Base-by-base conservation (phyloP, 257 asterid species). In the Asclepias syriaca region DNA sequence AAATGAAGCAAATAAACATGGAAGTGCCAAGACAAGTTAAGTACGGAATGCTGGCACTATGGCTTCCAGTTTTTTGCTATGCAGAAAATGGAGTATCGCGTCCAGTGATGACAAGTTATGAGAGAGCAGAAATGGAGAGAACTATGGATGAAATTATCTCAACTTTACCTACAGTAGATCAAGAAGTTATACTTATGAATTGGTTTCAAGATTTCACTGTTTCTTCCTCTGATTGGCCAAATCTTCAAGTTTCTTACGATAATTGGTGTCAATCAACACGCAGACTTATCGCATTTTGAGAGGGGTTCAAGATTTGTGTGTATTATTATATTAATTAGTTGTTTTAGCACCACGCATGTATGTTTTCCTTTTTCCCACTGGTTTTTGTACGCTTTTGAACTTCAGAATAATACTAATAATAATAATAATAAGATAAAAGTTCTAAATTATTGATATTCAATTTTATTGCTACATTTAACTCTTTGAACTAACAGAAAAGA, bases 151-250 rank as follows among this genome's bases (percentile, higher is more conserved):
- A 72, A 14, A 1, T 80, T 14, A 72, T 80, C 56, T 37, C 71
- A 10, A 68, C 78, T 21, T 50, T 80, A 9, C 80, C 84, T 14
- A 6, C 67, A 6, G 19, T 72, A 9, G 81, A 76, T 56, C 81
- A 80, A 63, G 78, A 80, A 71, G 63, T 68, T 12, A 76, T 80
- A 43, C 84, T 76, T 48, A 72, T 72, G 3, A 80, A 76, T 21
- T 80, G 84, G 84, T 48, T 80, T 15, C 81, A 76, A 64, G 76
- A 80, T 37, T 80, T 72, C 70, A 72, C 78, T 8, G 39, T 60
- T 19, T 53, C 73, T 55, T 43, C 81, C 21, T 80, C 81, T 0
- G 81, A 80, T 72, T 80, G 84, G 84, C 84, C 84, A 1, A 80
- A 76, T 68, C 84, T 80, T 6, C 84, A 72, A 24, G 65, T 37